These are phyloP conservation scores for Vitis vinifera DNA, from an alignment of 164 flowering plant species.

Conservation along the genomic window DNA sequence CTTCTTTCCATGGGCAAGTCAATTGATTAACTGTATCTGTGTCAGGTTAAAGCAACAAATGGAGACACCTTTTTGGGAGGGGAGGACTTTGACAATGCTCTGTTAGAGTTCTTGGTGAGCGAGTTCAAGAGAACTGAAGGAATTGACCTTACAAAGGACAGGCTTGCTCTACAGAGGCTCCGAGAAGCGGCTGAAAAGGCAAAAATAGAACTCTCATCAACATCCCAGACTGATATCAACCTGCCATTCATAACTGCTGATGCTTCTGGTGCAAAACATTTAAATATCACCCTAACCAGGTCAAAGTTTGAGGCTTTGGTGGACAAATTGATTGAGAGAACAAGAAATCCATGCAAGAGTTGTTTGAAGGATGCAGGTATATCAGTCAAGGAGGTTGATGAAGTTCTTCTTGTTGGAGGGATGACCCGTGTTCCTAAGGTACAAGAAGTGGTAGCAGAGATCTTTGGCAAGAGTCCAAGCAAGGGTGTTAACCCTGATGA, in stretches of 20 bases:
- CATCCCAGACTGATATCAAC: slow-evolving; percentile 70
- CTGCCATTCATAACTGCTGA: slow-evolving; percentile 75
- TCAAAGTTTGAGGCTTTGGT: slow-evolving; percentile 65
- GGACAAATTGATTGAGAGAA: slow-evolving; percentile 55
- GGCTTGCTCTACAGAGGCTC: slow-evolving; percentile 67
- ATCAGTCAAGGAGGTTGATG: slow-evolving; percentile 59
- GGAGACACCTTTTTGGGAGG: slow-evolving; percentile 84
- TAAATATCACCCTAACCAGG: slow-evolving; percentile 64
- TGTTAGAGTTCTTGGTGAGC: slow-evolving; percentile 55
- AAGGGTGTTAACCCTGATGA: slow-evolving; percentile 82
- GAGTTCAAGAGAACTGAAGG: slow-evolving; percentile 62
- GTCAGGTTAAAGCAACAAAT: slow-evolving; percentile 78
- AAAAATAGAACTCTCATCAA: slow-evolving; percentile 69
- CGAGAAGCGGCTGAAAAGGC: slow-evolving; percentile 81
- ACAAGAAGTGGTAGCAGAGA: slow-evolving; percentile 56
- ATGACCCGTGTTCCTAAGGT: slow-evolving; percentile 80
- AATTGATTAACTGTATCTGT: not conserved
- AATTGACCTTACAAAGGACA: slow-evolving; percentile 65
- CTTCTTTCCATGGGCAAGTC: not conserved
- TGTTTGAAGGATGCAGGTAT: slow-evolving; percentile 74
- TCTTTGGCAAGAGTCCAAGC: slow-evolving; percentile 70
- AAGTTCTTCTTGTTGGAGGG: slow-evolving; percentile 78
- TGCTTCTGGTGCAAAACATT: slow-evolving; percentile 71
- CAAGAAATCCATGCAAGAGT: slow-evolving; percentile 55
- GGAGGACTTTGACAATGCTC: slow-evolving; percentile 69